Conservation (phyloP, 768 basidiomycete species). For the Lactarius indigo region DNA sequence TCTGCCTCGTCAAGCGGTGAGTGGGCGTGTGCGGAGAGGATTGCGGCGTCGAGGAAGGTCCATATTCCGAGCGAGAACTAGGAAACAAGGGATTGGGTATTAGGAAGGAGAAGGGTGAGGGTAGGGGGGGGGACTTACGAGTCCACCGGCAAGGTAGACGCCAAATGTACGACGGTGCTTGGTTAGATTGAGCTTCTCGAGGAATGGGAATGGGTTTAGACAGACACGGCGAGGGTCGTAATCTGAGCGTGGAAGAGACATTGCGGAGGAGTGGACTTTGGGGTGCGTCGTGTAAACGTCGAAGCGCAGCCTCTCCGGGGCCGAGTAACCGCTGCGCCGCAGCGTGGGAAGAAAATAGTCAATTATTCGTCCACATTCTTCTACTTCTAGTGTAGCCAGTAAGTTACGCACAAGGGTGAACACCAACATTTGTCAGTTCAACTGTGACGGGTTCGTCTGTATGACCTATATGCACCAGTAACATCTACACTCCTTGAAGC, state of each 20-base stretch:
- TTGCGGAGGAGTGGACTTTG: slow-evolving; percentile 26
- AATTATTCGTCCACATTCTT: too few species aligned
- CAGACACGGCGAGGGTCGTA: slow-evolving; percentile 90
- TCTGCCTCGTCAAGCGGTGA: slow-evolving; percentile 70
- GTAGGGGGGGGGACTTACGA: slow-evolving; percentile 58
- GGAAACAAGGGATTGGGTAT: neutral
- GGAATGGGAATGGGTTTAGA: slow-evolving; percentile 72
- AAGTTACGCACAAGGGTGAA: too few species aligned
- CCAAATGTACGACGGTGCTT: slow-evolving; percentile 80
- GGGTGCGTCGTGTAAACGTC: slow-evolving; percentile 2
- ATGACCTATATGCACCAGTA: neutral
- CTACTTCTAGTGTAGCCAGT: too few species aligned
- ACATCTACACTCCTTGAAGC: neutral
- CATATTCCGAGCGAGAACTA: slow-evolving; percentile 95
- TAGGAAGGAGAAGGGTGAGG: slow-evolving; percentile 10
- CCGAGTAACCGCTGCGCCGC: slow-evolving; percentile 1
- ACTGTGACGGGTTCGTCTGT: too few species aligned
- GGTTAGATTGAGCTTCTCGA: slow-evolving; percentile 55
- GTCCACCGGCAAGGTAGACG: slow-evolving; percentile 86
- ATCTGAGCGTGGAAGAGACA: slow-evolving; percentile 65
- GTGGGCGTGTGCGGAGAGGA: slow-evolving; percentile 83
- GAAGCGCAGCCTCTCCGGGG: neutral
- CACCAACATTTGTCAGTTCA: too few species aligned
- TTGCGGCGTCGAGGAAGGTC: slow-evolving; percentile 90
- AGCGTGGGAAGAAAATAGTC: slow-evolving; percentile 3